Conservation (phyloP, 495 filamentous ascomycete species). For the Talaromyces stipitatus region DNA sequence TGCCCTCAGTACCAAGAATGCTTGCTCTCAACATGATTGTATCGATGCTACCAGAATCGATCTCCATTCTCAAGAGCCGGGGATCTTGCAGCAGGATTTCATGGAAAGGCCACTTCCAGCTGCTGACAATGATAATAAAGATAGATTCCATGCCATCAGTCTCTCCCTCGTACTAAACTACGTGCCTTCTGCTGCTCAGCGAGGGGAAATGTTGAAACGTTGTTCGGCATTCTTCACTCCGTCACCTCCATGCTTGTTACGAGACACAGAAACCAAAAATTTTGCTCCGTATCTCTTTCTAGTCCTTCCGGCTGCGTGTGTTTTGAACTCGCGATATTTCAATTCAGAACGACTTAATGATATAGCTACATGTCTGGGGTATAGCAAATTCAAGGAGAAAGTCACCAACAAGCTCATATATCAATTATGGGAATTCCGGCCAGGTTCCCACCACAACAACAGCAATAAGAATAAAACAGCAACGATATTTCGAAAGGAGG, state of each 20-base stretch:
- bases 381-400: constrained; percentile 55
- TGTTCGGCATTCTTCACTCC: constrained; percentile 46
- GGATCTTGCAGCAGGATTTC: constrained; percentile 85
- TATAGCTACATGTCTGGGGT: constrained; percentile 76
- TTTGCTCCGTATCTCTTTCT: constrained; percentile 75
- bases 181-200: constrained; percentile 63
- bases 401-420: constrained; percentile 78
- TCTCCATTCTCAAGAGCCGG: constrained; percentile 72
- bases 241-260: constrained; percentile 42
- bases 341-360: constrained; percentile 59
- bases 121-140: constrained; percentile 27
- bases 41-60: constrained; percentile 84
- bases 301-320: constrained; percentile 81
- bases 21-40: constrained; percentile 60
- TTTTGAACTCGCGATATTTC: constrained; percentile 87
- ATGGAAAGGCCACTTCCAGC: constrained; percentile 76
- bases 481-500: constrained; percentile 50
- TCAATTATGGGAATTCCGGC: constrained; percentile 62
- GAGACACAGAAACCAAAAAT: background rate
- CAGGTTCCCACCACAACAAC: constrained; percentile 12
- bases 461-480: constrained; percentile 27
- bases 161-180: constrained; percentile 96
- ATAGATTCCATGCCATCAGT: constrained; percentile 81
- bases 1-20: constrained; percentile 77
- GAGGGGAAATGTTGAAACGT: constrained; percentile 83